Evolutionary conservation across 2,329 filamentous ascomycete genomes (phyloP).

Genomic region (Botrytis medusae): DNA sequence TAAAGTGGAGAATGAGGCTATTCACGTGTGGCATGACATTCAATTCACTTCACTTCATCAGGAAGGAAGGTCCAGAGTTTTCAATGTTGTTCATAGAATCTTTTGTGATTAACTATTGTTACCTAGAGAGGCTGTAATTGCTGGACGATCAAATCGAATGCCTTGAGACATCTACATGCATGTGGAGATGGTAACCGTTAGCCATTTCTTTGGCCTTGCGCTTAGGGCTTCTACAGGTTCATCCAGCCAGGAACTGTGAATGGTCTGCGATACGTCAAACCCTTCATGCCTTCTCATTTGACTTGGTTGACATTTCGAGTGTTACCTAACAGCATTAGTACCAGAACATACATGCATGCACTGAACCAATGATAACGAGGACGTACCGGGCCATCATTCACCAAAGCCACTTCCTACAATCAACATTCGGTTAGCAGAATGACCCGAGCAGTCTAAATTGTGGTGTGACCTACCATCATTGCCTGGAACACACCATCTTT

Average conservation of each 20-base stretch:
- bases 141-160: background rate
- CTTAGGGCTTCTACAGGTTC: background rate
- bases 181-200: background rate
- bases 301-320: slow-evolving; percentile 36
- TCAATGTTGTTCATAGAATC: background rate
- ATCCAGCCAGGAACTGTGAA: background rate
- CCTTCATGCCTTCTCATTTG: slow-evolving; percentile 26
- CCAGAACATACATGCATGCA: background rate
- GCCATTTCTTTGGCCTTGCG: background rate
- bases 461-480: slow-evolving; percentile 69
- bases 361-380: background rate
- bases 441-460: background rate
- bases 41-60: background rate
- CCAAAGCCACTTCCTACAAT: slow-evolving; percentile 69
- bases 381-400: slow-evolving; percentile 75
- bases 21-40: background rate
- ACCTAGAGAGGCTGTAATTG: background rate
- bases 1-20: slow-evolving; percentile 10
- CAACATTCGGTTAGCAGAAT: slow-evolving; percentile 9
- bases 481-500: slow-evolving; percentile 97
- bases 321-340: slow-evolving; percentile 33
- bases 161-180: background rate
- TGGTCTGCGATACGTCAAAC: background rate
- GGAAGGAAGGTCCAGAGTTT: background rate
- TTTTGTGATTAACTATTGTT: background rate